Evolutionary conservation across 169 alveolate genomes (phyloP), one percentile per base, ranked within the genome.

Genomic region (Hepatocystis sp.): DNA sequence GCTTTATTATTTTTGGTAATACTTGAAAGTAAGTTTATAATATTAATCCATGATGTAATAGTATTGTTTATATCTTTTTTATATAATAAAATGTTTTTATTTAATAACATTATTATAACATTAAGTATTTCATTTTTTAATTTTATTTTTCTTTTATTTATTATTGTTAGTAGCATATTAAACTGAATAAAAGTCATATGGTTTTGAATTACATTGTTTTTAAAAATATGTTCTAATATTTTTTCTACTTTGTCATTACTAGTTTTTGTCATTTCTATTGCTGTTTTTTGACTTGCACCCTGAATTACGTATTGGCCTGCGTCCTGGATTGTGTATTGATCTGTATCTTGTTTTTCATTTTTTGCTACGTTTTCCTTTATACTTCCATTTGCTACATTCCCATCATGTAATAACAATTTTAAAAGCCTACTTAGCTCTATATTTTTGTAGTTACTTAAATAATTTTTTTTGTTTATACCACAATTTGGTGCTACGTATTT

Each of bases 91-190:
- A 81, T 81, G 10, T 81, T 34, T 42, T 42, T 49, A 56, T 81
- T 42, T 36, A 81, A 65, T 36, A 64, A 63, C 11, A 47, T 15
- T 42, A 81, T n/a, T 17, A 81, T 81, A 27, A 42, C 27, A 40
- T 34, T 17, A n/a, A 61, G 42, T 56, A 81, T 60, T 47, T 81
- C 17, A 27, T 63, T 81, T 10, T 13, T 64, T 56, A 81, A 8
- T 51, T 25, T 81, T 63, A 81, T 49, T 49, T 61, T 49, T 2
- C 84, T 55, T 42, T 64, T 81, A 55, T 56, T 46, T 11, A 81
- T 36, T 21, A 81, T 21, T 25, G 84, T 81, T 13, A 81, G 65
- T 25, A 60, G 17, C 89, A 81, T 81, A 40, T 81, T 81, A 63
- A 81, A 63, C 8, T 46, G 56, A 66, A 81, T 30, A 27, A 81